Percentiles rank a stretch among this genome's conserved stretches.
Evolutionary conservation across 2,329 filamentous ascomycete species (phyloP).

Genomic region (Microascus cirrosus): DNA sequence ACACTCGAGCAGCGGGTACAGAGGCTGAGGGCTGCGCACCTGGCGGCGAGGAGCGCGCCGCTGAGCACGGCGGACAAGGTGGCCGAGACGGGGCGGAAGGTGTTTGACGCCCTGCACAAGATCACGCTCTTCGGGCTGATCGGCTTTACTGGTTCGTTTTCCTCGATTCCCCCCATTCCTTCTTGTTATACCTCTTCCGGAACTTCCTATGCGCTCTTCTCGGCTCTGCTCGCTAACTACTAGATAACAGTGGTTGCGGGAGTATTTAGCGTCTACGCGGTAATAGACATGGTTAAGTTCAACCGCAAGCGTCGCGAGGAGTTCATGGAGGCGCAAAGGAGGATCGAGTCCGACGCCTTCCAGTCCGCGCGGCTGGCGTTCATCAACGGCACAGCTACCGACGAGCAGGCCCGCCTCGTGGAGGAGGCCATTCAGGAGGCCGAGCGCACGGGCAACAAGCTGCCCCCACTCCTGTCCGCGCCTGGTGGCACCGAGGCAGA

Average conservation of each 20-base stretch:
- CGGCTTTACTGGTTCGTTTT: conserved; percentile 40
- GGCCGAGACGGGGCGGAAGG: conserved; percentile 32
- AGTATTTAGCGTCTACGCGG: conserved; percentile 46
- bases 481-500: neutral
- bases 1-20: conserved; percentile 60
- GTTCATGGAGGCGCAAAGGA: conserved; percentile 43
- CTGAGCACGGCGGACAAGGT: conserved; percentile 40
- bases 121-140: conserved; percentile 43
- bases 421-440: conserved; percentile 43
- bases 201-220: neutral
- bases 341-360: conserved; percentile 41
- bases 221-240: neutral
- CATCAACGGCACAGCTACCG: conserved; percentile 44
- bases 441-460: conserved; percentile 28
- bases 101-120: conserved; percentile 45
- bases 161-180: neutral
- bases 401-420: conserved; percentile 44
- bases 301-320: conserved; percentile 49
- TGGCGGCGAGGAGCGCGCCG: conserved; percentile 51
- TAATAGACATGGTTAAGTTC: conserved; percentile 49
- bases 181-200: neutral
- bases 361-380: conserved; percentile 48
- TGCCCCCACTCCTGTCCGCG: conserved; percentile 37
- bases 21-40: conserved; percentile 55
- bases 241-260: conserved; percentile 35